Evolutionary conservation across 169 alveolate genomes (phyloP), one percentile per base, ranked within the genome.

Genomic region (Cryptosporidium xiaoi): DNA sequence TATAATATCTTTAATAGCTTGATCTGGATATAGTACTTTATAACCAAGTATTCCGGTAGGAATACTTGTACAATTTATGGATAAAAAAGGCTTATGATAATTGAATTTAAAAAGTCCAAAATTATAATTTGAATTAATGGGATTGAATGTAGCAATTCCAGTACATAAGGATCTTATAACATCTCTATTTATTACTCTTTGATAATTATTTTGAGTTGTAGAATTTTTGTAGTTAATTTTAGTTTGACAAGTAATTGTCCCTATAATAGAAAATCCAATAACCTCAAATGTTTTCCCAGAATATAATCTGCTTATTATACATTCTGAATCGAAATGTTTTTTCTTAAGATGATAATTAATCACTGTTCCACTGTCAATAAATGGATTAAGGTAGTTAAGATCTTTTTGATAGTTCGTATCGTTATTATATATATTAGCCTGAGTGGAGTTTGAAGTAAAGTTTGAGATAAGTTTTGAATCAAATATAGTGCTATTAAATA

Each of bases 111-210:
- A 77, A 24, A 40, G 0, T 4, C 77, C 87, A 62, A 16, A 77
- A 34, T 16, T 36, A 18, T 65, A 18, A 12, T 20, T 34, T 16
- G 56, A 13, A 15, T 58, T 33, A 27, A 44, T 12, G 8, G 24
- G 6, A 44, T 31, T 40, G 31, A 77, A 77, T 13, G 31, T 60
- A 20, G 64, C 40, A 50, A 46, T 60, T 7, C 87, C 87, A 60
- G 18, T 44, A 40, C 87, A 77, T 13, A 60, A 34, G 8, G 87
- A 51, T 16, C 87, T 34, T n/a, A 77, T 77, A 7, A 77, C 46
- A 27, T 77, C 71, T 36, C 87, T 77, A 1, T 16, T 27, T 40
- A 60, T 40, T 40, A 40, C 48, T 40, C 48, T 40, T 8, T 40
- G 48, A 40, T 40, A 40, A 40, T 8, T 40, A 40, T 40, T 8